Evolutionary conservation across 108 stramenopile genomes (phyloP).

Genomic region (Discostella pseudostelligera): DNA sequence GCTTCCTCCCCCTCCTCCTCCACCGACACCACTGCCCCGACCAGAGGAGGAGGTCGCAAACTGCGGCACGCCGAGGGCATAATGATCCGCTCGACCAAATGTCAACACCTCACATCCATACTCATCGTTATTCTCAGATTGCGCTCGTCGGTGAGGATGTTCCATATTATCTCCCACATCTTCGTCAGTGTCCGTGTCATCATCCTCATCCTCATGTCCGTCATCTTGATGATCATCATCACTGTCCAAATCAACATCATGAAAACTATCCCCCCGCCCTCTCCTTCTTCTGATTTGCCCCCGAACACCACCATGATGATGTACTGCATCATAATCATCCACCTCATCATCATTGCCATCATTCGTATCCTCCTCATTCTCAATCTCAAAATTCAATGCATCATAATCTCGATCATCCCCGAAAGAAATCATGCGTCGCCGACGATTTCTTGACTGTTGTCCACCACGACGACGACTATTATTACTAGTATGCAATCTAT

Average conservation of each 20-base stretch:
- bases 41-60: conserved; percentile 17
- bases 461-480: neutral
- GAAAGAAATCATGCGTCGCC: conserved; percentile 40
- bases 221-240: conserved; percentile 14
- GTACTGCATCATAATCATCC: neutral
- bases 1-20: conserved; percentile 5
- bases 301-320: neutral
- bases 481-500: conserved; percentile 23
- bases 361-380: neutral
- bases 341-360: conserved; percentile 5
- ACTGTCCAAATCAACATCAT: conserved; percentile 10
- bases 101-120: conserved; percentile 77
- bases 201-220: conserved; percentile 23
- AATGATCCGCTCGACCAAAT: conserved; percentile 75
- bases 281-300: neutral
- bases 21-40: conserved; percentile 2
- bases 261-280: conserved; percentile 26
- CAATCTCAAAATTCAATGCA: conserved; percentile 29
- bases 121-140: conserved; percentile 17
- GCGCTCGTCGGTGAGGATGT: conserved; percentile 2
- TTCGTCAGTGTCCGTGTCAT: conserved; percentile 17
- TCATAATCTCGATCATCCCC: conserved; percentile 38
- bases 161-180: neutral
- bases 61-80: conserved; percentile 65
- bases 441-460: conserved; percentile 1